Evolutionary conservation across 148 eudicot species (phyloP).

Genomic region (Dianthus caryophyllus): DNA sequence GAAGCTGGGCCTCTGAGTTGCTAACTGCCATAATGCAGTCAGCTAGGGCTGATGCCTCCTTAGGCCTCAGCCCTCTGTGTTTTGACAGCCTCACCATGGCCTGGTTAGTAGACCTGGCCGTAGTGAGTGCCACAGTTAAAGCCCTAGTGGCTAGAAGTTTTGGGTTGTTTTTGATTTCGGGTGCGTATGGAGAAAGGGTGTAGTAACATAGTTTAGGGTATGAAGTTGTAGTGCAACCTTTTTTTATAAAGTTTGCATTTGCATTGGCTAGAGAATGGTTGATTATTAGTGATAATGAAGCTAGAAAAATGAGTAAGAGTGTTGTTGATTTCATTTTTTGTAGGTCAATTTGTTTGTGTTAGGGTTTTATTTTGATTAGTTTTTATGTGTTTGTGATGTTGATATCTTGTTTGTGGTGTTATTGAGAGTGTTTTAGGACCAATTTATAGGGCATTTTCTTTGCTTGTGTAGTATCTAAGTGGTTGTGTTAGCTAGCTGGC

Average conservation of each 20-base stretch:
- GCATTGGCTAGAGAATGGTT: slow-evolving; percentile 14
- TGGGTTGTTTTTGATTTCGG: slow-evolving; percentile 29
- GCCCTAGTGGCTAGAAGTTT: slow-evolving; percentile 27
- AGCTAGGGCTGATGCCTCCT: slow-evolving; percentile 26
- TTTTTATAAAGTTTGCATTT: slow-evolving; percentile 20
- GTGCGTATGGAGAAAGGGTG: slow-evolving; percentile 22
- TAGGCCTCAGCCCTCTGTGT: slow-evolving; percentile 15
- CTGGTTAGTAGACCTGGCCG: slow-evolving; percentile 16
- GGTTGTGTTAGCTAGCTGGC: not conserved
- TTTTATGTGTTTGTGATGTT: not conserved
- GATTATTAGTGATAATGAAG: slow-evolving; percentile 6
- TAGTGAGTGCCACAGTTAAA: slow-evolving; percentile 22
- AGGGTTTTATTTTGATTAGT: not conserved
- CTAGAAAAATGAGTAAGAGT: slow-evolving; percentile 2
- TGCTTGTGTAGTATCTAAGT: not conserved
- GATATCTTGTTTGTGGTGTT: not conserved
- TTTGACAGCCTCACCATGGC: slow-evolving; percentile 15
- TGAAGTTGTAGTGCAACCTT: slow-evolving; percentile 24
- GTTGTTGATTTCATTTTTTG: slow-evolving; percentile 20
- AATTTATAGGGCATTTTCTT: slow-evolving; percentile 20
- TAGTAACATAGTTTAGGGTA: slow-evolving; percentile 31
- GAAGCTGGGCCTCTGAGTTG: slow-evolving; percentile 27
- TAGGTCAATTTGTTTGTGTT: not conserved
- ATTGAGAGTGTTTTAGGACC: not conserved
- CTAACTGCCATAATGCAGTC: slow-evolving; percentile 29